phyloP scores from a whole-genome alignment of 768 basidiomycete species.

The Pleurotus cornucopiae region DNA sequence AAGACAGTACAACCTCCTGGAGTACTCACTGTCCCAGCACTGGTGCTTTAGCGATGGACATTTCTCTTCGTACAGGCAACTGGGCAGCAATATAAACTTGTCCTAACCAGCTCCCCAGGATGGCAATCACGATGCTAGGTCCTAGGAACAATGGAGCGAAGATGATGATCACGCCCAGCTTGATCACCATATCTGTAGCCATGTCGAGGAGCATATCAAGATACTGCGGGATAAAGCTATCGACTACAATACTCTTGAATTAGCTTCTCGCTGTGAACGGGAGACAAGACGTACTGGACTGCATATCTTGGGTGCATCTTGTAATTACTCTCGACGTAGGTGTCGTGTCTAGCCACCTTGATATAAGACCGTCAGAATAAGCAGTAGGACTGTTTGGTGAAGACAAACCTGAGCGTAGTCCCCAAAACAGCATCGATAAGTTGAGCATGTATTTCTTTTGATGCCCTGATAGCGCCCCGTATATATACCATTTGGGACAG shows the following conservation, averaged over 20 bases:
- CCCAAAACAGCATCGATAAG: constrained; percentile 52
- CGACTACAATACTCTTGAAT: constrained; percentile 43
- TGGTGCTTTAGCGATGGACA: constrained; percentile 35
- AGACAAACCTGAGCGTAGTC: constrained; percentile 51
- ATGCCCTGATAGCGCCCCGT: constrained; percentile 49
- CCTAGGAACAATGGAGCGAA: constrained; percentile 43
- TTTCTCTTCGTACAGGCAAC: constrained; percentile 43
- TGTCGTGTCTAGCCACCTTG: constrained; percentile 47
- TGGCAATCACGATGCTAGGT: constrained; percentile 37
- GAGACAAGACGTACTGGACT: constrained; percentile 32
- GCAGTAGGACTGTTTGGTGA: neutral
- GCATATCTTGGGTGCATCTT: constrained; percentile 65
- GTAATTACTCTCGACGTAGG: constrained; percentile 53
- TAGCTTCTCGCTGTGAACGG: constrained; percentile 24
- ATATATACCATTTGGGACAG: constrained; percentile 34
- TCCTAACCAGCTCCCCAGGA: constrained; percentile 39
- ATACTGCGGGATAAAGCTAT: constrained; percentile 30
- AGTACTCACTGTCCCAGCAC: constrained; percentile 35
- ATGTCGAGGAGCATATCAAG: constrained; percentile 25
- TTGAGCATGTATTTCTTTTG: constrained; percentile 45
- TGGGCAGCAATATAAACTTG: constrained; percentile 43
- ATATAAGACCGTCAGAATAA: neutral
- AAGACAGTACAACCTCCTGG: constrained; percentile 6
- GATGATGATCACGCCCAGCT: constrained; percentile 38
- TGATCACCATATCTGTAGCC: constrained; percentile 32